phyloP scores from a whole-genome alignment of 2,329 filamentous ascomycete species.

The Fusarium torulosum region DNA sequence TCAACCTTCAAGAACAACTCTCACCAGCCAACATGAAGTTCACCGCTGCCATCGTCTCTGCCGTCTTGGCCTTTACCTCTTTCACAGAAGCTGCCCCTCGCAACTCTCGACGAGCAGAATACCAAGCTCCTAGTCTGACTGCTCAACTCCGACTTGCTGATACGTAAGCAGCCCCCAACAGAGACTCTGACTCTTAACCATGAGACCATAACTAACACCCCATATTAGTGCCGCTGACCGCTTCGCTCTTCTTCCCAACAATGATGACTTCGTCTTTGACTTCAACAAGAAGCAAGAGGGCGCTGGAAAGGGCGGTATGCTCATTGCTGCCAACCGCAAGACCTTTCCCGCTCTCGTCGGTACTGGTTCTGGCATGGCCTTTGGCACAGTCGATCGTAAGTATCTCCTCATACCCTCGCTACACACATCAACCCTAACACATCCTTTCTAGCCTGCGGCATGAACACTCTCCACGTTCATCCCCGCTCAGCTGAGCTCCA shows the following conservation, averaged over 20 bases:
- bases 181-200: neutral
- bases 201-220: constrained; percentile 29
- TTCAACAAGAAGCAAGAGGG: constrained; percentile 54
- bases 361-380: constrained; percentile 63
- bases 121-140: constrained; percentile 50
- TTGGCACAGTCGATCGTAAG: constrained; percentile 62
- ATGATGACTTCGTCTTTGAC: constrained; percentile 63
- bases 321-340: constrained; percentile 66
- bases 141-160: constrained; percentile 57
- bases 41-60: constrained; percentile 50
- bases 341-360: constrained; percentile 69
- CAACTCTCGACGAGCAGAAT: constrained; percentile 29
- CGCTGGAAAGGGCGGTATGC: constrained; percentile 58
- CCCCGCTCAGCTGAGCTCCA: constrained; percentile 67
- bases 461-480: constrained; percentile 70
- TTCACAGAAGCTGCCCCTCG: constrained; percentile 48
- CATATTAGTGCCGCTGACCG: constrained; percentile 57
- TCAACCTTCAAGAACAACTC: neutral
- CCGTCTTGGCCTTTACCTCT: constrained; percentile 57
- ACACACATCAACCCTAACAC: constrained; percentile 30
- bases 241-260: constrained; percentile 57
- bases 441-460: constrained; percentile 59
- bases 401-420: neutral
- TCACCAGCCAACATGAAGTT: constrained; percentile 51
- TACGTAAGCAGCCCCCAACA: constrained; percentile 47